Evolutionary conservation across 305 asterid species (phyloP).

Genomic region (Fraxinus angustifolia): DNA sequence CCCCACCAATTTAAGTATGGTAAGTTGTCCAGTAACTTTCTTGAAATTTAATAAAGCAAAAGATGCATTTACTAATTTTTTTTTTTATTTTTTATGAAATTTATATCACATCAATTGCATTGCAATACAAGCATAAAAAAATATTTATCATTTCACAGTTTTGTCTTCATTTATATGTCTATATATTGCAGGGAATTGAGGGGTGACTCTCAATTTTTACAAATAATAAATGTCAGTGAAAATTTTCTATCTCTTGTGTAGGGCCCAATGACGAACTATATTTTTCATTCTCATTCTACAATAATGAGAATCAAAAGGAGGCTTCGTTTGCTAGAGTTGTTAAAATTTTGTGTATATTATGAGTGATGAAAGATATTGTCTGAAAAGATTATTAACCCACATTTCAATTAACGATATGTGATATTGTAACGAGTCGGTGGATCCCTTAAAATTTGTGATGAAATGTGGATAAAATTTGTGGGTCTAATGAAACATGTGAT

Average conservation of each 20-base stretch:
- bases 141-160: background rate
- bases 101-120: background rate
- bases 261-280: no score
- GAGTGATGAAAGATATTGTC: no score
- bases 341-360: no score
- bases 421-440: background rate
- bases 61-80: background rate
- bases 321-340: no score
- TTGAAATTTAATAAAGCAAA: slow-evolving; percentile 7
- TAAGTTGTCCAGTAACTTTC: slow-evolving; percentile 11
- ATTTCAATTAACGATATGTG: background rate
- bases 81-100: background rate
- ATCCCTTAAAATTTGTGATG: background rate
- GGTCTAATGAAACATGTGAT: background rate
- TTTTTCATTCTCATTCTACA: no score
- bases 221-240: no score
- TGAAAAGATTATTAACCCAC: background rate
- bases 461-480: background rate
- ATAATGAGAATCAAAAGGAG: no score
- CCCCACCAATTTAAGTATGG: background rate
- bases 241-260: no score
- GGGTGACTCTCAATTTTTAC: background rate
- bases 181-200: background rate
- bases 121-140: background rate
- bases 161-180: background rate